Evolutionary conservation across 768 basidiomycete genomes (phyloP), one percentile per base, ranked within the genome.

Genomic region (Leccinum variicolor): DNA sequence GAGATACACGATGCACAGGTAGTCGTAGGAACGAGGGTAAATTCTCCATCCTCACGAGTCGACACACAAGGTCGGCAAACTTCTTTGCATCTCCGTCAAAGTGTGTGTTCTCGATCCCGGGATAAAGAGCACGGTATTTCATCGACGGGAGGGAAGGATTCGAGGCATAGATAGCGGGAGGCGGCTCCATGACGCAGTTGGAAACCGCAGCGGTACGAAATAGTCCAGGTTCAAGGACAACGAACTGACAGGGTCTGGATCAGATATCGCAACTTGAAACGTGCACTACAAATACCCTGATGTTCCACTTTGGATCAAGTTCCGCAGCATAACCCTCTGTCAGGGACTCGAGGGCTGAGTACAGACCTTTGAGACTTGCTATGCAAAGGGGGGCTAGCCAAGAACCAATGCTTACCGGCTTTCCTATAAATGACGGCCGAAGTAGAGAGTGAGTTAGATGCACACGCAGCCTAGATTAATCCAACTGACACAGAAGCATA

Each of bases 291-390:
- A 64, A 19, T 36, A 71, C 74, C 60, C 64, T 75, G 62, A 75
- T 74, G 58, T 73, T 68, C 74, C 74, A 75, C 8, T 54, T 61
- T 2, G 75, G 74, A 48, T 75, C 71, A 11, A 75, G 64, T 43
- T 75, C 74, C 52, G 54, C 50, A 23, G 61, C 66, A 4, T 74
- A 65, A 5, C 66, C 62, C 51, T 75, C 70, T 3, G 67, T 69
- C 21, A 75, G 57, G 3, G 65, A 60, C 50, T 76, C 75, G 4
- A 75, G 55, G 3, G 74, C 75, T 76, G 43, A 49, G 46, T 33
- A 41, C 6, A 23, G n/a, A 41, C 8, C 31, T 21, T 6, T 57
- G 21, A 55, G 53, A 26, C 13, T 56, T 28, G 43, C n/a, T 8
- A 21, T 26, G 36, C 0, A 33, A 36, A 29, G 23, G 8, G 23